phyloP scores from a whole-genome alignment of 495 filamentous ascomycete genomes.

The Penicillium atrosanguineum region DNA sequence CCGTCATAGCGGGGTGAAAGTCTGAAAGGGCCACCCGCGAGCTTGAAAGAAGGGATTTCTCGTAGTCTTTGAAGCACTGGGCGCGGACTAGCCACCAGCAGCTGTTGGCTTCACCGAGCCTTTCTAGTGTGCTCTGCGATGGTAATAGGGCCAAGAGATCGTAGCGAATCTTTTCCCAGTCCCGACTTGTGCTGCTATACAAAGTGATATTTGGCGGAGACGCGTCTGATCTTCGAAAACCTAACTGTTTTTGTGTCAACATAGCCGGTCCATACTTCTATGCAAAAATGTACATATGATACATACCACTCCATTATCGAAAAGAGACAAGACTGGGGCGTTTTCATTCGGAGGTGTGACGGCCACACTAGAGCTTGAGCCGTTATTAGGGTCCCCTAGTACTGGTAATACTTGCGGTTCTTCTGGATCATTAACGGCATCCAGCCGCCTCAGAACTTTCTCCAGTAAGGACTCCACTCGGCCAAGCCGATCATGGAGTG shows the following conservation, averaged over 20 bases:
- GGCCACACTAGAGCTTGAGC: no score
- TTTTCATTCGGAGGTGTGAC: constrained; percentile 11
- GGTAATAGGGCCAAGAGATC: constrained; percentile 7
- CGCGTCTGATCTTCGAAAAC: constrained; percentile 3
- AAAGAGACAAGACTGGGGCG: constrained; percentile 12
- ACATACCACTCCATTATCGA: constrained; percentile 12
- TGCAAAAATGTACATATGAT: background rate
- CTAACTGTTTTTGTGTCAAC: no score
- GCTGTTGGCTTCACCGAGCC: constrained; percentile 3
- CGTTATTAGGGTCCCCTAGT: no score
- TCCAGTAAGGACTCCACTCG: constrained; percentile 48
- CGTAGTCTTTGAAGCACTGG: constrained; percentile 12
- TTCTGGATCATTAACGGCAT: background rate
- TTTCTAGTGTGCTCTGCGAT: constrained; percentile 1
- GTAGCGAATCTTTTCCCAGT: constrained; percentile 9
- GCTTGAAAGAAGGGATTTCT: constrained; percentile 2
- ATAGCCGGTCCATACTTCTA: no score
- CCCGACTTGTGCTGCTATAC: constrained; percentile 1
- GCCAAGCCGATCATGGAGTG: constrained; percentile 39
- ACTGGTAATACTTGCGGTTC: no score
- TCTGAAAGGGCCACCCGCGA: constrained; percentile 1
- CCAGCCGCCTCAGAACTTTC: constrained; percentile 5
- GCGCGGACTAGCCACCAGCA: constrained; percentile 16
- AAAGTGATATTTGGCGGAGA: background rate
- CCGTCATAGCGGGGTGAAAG: constrained; percentile 7